A percentile compares a stretch with the other conserved stretches of the same genome.
Evolutionary conservation across 805 yeast species (phyloP).

Genomic region (Cyberlindnera saturnus): DNA sequence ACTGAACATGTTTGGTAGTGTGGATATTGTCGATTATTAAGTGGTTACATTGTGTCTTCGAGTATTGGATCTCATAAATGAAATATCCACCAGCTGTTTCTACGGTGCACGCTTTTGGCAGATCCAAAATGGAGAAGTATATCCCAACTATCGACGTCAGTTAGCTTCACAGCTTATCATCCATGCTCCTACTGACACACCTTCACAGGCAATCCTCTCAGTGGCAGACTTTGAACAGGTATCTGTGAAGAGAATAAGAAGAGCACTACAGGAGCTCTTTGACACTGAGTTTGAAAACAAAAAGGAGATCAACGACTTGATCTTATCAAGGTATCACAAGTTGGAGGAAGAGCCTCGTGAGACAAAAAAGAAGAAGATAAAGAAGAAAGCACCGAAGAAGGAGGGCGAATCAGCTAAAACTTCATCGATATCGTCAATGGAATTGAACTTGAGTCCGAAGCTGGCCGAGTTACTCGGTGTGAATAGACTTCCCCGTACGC

Average conservation of each 20-base stretch:
- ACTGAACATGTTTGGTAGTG: no score
- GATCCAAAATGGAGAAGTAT: conserved; percentile 22
- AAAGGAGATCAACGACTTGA: conserved; percentile 53
- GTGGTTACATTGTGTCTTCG: background rate
- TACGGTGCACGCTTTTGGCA: background rate
- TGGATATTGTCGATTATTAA: no score
- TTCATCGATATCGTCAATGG: conserved; percentile 31
- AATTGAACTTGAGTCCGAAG: conserved; percentile 42
- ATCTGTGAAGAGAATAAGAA: conserved; percentile 64
- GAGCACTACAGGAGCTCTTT: conserved; percentile 67
- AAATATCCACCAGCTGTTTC: background rate
- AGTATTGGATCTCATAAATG: background rate
- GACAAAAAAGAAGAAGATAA: conserved; percentile 8
- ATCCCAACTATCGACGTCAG: conserved; percentile 62
- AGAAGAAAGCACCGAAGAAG: background rate
- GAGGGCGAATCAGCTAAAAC: conserved; percentile 5
- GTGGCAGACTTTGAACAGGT: conserved; percentile 66
- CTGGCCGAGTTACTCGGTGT: conserved; percentile 45
- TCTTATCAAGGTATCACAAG: conserved; percentile 50
- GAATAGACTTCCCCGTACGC: conserved; percentile 51
- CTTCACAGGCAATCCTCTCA: conserved; percentile 56
- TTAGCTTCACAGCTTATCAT: conserved; percentile 1
- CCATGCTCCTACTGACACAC: conserved; percentile 2
- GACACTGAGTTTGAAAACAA: conserved; percentile 47
- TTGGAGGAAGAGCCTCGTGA: conserved; percentile 30